Conservation (phyloP, 352 stramenopile species). For the Elongisporangium prolatum region DNA sequence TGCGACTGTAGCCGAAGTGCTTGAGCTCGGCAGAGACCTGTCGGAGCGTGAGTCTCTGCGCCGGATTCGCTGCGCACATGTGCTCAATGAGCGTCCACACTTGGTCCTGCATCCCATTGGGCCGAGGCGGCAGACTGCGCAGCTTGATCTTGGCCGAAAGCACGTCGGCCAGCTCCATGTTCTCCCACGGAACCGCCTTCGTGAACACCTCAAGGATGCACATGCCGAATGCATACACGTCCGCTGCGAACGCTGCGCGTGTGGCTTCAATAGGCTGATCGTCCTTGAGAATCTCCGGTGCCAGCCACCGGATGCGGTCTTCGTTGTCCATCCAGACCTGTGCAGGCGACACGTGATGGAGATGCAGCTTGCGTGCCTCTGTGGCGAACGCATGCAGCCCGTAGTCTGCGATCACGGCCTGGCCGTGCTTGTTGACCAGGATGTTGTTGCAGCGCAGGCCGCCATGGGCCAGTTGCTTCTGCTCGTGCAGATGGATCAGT, state of each 20-base stretch:
- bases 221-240: constrained; percentile 80
- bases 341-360: constrained; percentile 24
- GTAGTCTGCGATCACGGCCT: constrained; percentile 53
- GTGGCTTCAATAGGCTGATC: constrained; percentile 13
- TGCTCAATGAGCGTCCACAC: constrained; percentile 57
- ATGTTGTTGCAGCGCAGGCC: constrained; percentile 64
- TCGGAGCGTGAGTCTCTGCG: constrained; percentile 35
- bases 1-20: constrained; percentile 33
- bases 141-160: constrained; percentile 49
- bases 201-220: constrained; percentile 69
- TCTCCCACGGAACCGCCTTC: constrained; percentile 38
- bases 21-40: constrained; percentile 46
- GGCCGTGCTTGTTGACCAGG: constrained; percentile 63
- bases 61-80: constrained; percentile 54
- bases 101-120: constrained; percentile 28
- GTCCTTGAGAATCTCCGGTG: constrained; percentile 52
- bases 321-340: constrained; percentile 28
- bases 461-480: constrained; percentile 46
- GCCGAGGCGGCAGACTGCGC: constrained; percentile 43
- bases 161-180: constrained; percentile 38
- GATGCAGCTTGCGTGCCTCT: constrained; percentile 31
- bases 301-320: constrained; percentile 62
- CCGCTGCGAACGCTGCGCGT: constrained; percentile 32
- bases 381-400: constrained; percentile 37
- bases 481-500: constrained; percentile 58